These are phyloP conservation scores for Fusarium stilboides DNA, from an alignment of 2,329 filamentous ascomycete species.

Conservation along the genomic window DNA sequence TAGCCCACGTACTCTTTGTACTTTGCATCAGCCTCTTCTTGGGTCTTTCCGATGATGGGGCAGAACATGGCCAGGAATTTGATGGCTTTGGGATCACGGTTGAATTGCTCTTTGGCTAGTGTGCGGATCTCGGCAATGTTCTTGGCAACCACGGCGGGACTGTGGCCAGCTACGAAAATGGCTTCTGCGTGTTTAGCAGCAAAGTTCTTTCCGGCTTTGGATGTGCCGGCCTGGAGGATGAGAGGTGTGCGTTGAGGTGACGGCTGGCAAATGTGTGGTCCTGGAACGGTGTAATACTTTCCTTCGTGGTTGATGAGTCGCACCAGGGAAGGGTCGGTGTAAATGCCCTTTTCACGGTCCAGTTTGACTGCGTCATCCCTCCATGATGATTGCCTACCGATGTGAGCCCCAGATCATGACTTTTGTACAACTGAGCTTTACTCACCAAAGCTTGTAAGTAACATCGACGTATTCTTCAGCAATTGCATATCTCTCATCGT, in stretches of 20 bases:
- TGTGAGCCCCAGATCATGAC: neutral
- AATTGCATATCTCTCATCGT: conserved; percentile 76
- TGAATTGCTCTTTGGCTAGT: conserved; percentile 66
- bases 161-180: conserved; percentile 78
- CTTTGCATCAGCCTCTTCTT: conserved; percentile 77
- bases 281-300: conserved; percentile 74
- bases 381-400: conserved; percentile 70
- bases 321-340: conserved; percentile 67
- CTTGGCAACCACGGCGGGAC: conserved; percentile 72
- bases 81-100: conserved; percentile 71
- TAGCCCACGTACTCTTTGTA: conserved; percentile 73
- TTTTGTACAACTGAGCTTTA: neutral
- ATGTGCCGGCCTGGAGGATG: conserved; percentile 79
- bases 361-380: conserved; percentile 75
- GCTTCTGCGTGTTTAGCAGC: conserved; percentile 80
- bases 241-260: conserved; percentile 78
- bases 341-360: conserved; percentile 71
- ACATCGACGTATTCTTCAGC: conserved; percentile 77
- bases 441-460: conserved; percentile 74
- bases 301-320: conserved; percentile 77
- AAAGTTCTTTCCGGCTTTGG: conserved; percentile 75
- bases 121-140: conserved; percentile 75
- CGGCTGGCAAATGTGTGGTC: conserved; percentile 77
- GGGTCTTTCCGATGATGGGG: conserved; percentile 75
- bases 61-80: conserved; percentile 78